phyloP scores from a whole-genome alignment of 306 rosid genomes.

The Rosa chinensis region DNA sequence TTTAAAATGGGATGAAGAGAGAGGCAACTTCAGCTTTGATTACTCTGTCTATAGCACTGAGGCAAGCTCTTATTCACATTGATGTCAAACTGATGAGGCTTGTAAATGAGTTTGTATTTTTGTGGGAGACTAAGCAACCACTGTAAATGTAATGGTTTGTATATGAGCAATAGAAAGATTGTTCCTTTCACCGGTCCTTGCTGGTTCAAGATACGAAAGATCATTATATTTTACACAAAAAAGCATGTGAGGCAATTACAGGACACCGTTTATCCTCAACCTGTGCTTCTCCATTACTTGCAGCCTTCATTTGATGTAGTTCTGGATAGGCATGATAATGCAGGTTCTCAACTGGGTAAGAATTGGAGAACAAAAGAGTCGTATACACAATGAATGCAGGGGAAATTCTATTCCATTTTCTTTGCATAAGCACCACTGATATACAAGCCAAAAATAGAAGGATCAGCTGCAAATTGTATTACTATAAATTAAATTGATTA shows the following conservation, averaged over 20 bases:
- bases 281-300: not conserved
- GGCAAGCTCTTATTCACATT: constrained; percentile 67
- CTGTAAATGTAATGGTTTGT: constrained; percentile 35
- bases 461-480: not conserved
- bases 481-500: not conserved
- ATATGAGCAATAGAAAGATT: constrained; percentile 28
- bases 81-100: constrained; percentile 32
- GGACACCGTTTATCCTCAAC: not conserved
- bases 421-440: too few species aligned
- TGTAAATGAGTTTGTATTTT: constrained; percentile 21
- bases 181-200: constrained; percentile 5
- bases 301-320: not conserved
- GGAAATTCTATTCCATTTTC: not conserved
- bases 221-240: not conserved
- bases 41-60: constrained; percentile 78
- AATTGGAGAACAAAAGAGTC: not conserved
- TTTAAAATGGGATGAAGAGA: constrained; percentile 88
- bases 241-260: not conserved
- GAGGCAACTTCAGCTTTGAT: constrained; percentile 73
- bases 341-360: not conserved
- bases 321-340: not conserved
- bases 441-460: not conserved
- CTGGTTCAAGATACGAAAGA: constrained; percentile 8
- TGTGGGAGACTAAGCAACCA: not conserved
- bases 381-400: not conserved